phyloP scores from a whole-genome alignment of 495 filamentous ascomycete genomes.

The Neurospora tetraspora region DNA sequence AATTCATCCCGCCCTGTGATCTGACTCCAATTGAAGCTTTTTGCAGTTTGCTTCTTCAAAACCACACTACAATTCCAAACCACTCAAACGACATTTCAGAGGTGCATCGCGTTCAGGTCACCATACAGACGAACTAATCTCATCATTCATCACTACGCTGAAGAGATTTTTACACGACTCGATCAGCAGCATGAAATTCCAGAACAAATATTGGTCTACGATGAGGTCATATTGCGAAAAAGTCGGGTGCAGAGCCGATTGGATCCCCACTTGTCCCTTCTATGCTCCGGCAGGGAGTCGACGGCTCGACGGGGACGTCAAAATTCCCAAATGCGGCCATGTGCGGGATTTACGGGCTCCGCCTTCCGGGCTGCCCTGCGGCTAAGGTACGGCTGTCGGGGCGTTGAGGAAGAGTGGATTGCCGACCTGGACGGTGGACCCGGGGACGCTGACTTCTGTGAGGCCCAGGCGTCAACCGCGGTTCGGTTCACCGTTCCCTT shows the following conservation, averaged over 20 bases:
- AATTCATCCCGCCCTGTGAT: neutral
- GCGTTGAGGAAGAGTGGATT: neutral
- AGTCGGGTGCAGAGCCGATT: slow-evolving; percentile 2
- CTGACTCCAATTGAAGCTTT: neutral
- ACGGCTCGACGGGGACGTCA: neutral
- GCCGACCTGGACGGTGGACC: neutral
- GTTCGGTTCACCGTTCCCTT: neutral
- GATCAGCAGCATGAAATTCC: neutral
- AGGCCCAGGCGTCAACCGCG: neutral
- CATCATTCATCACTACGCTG: neutral
- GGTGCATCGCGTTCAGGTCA: neutral
- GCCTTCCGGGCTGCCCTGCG: neutral
- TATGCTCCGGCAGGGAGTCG: neutral
- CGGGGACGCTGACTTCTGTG: neutral
- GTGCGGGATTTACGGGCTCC: neutral
- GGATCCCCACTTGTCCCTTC: neutral
- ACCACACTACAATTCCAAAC: neutral
- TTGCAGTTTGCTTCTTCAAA: neutral
- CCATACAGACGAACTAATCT: neutral
- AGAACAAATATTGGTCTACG: slow-evolving; percentile 3
- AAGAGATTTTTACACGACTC: neutral
- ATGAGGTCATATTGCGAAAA: slow-evolving; percentile 14
- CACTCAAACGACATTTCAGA: neutral
- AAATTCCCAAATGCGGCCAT: neutral
- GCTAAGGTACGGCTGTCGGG: neutral